phyloP scores from a whole-genome alignment of 2,329 filamentous ascomycete species.

The Aspergillus sp. region DNA sequence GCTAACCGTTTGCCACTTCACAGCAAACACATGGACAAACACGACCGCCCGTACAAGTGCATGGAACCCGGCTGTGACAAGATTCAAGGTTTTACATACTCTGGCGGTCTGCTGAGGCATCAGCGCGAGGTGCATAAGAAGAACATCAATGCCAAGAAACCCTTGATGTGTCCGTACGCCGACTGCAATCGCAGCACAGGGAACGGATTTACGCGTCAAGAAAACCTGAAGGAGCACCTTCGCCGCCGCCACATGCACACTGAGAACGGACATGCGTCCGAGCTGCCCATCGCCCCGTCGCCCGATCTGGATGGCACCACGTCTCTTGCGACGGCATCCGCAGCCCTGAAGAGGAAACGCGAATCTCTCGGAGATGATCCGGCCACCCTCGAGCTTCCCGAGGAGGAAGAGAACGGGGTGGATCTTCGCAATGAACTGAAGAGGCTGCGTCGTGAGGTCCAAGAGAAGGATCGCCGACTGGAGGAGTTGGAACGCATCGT shows the following conservation, averaged over 20 bases:
- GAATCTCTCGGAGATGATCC: slow-evolving; percentile 34
- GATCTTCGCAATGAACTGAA: slow-evolving; percentile 65
- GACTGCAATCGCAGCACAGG: slow-evolving; percentile 89
- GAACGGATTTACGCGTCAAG: slow-evolving; percentile 87
- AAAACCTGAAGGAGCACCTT: slow-evolving; percentile 92
- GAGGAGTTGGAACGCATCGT: slow-evolving; percentile 45
- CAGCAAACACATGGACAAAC: slow-evolving; percentile 98
- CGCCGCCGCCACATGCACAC: slow-evolving; percentile 76
- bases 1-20: slow-evolving; percentile 24
- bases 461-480: slow-evolving; percentile 53
- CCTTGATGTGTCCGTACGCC: slow-evolving; percentile 78
- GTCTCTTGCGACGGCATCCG: slow-evolving; percentile 30
- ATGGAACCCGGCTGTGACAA: slow-evolving; percentile 81
- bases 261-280: slow-evolving; percentile 35
- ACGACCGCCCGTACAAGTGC: slow-evolving; percentile 91
- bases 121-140: slow-evolving; percentile 92
- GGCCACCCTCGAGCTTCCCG: slow-evolving; percentile 25
- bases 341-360: slow-evolving; percentile 38
- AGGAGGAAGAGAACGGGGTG: slow-evolving; percentile 45
- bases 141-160: slow-evolving; percentile 84
- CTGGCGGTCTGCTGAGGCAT: slow-evolving; percentile 83
- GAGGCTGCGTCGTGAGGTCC: slow-evolving; percentile 65
- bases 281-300: slow-evolving; percentile 32
- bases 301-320: slow-evolving; percentile 35
- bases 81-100: slow-evolving; percentile 91